Evolutionary conservation across 2,329 filamentous ascomycete species (phyloP), one percentile per base, ranked within the genome.

Genomic region (Aspergillus phoenicis): DNA sequence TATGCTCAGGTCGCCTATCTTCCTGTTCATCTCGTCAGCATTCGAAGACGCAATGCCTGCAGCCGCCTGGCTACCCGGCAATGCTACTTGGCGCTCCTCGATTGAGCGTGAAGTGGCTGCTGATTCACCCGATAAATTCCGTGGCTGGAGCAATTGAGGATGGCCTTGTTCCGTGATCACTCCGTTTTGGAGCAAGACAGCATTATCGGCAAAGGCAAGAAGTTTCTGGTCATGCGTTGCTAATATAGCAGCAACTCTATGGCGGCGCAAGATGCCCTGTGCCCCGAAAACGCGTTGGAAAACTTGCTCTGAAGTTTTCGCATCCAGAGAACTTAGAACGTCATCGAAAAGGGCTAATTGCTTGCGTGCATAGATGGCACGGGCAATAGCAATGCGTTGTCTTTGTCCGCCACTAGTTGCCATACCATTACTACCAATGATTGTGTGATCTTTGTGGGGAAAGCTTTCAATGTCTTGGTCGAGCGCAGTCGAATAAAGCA

Each of bases 371-470:
- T 52, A 52, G 13, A 52, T 38, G 2, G 51, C 51, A 52, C 51
- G 51, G 22, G 51, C 51, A 54, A 54, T 26, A 33, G 38, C 22
- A 39, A 54, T 28, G 13, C 51, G 30, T 38, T 52, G 33, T 3
- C 51, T 30, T 10, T 52, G 51, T 20, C 51, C 51, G n/a, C 51
- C 51, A 52, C 51, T 52, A 20, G 22, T 39, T n/a, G 51, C 15
- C 8, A 52, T 52, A 0, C 91, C 91, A 63, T 92, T 91, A 8
- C 89, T 88, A 10, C 91, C 91, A 57, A 94, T 89, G 68, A 91
- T 89, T 0, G 91, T 94, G 43, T 84, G 77, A 68, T 93, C 89
- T 5, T 90, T 90, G 69, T 92, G 88, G 0, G 84, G 77, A 17
- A 94, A 82, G 77, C 90, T 90, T 24, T 88, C 84, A 5, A 52